phyloP scores from a whole-genome alignment of 768 basidiomycete genomes.

The Serendipita sp. region DNA sequence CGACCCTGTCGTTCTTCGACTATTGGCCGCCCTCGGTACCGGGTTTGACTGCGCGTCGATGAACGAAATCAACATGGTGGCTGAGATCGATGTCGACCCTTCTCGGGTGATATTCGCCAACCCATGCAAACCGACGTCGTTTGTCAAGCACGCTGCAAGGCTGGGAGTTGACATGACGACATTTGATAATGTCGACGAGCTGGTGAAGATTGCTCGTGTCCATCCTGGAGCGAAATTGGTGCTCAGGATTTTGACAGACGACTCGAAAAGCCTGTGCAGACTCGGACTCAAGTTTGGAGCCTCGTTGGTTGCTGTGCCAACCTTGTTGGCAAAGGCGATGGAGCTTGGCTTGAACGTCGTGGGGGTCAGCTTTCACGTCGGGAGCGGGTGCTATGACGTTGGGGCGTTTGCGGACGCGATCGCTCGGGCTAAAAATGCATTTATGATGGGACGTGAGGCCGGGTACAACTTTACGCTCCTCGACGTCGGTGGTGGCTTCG shows the following conservation, averaged over 20 bases:
- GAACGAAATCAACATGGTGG: constrained; percentile 72
- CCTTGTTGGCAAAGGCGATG: constrained; percentile 60
- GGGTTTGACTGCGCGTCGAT: constrained; percentile 98
- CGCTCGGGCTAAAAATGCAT: constrained; percentile 60
- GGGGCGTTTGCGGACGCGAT: constrained; percentile 81
- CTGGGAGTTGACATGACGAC: constrained; percentile 85
- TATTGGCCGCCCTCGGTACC: constrained; percentile 76
- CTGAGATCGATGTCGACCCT: constrained; percentile 56
- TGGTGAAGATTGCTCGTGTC: constrained; percentile 74
- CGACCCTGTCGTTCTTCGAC: constrained; percentile 81
- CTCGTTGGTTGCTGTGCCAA: constrained; percentile 60
- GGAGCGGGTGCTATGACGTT: constrained; percentile 91
- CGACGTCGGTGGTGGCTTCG: constrained; percentile 95
- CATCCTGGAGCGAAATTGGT: constrained; percentile 76
- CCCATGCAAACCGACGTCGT: constrained; percentile 93
- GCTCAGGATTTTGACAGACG: constrained; percentile 93
- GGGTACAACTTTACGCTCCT: constrained; percentile 75
- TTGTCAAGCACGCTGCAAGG: constrained; percentile 70
- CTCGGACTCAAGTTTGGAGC: constrained; percentile 97
- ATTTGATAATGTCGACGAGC: constrained; percentile 93
- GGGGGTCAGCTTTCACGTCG: constrained; percentile 96
- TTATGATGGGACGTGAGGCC: constrained; percentile 67
- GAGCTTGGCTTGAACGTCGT: constrained; percentile 72
- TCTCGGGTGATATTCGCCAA: constrained; percentile 91
- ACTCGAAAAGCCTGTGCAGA: constrained; percentile 84